These are phyloP conservation scores for Ensete glaucum DNA, from an alignment of 176 grass and related monocot genomes.

Conservation along the genomic window DNA sequence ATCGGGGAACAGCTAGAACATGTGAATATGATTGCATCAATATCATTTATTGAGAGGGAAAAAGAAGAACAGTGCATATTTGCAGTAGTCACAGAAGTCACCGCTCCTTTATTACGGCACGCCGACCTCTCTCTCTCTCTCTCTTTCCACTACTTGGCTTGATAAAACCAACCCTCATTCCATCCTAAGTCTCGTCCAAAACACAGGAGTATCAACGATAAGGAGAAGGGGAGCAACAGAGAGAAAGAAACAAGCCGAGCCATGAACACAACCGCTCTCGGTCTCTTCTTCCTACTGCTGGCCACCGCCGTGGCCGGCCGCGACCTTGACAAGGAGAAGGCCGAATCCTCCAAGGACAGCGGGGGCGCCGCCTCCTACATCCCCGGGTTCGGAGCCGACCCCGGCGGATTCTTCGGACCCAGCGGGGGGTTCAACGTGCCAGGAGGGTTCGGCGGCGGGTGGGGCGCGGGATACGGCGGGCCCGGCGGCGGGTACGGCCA, in stretches of 20 bases:
- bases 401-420: background rate
- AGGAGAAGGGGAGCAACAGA: no score
- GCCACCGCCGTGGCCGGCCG: background rate
- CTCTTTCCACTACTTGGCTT: no score
- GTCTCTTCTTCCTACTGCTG: background rate
- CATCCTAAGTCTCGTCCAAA: no score
- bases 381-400: background rate
- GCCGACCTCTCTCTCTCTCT: background rate
- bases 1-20: background rate
- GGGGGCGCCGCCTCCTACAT: background rate
- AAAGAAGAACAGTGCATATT: background rate
- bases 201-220: no score
- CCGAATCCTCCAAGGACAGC: background rate
- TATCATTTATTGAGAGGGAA: no score
- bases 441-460: conserved; percentile 1
- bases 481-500: background rate
- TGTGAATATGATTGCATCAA: no score
- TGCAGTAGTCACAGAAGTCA: background rate
- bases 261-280: conserved; percentile 1
- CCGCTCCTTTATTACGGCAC: background rate
- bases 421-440: conserved; percentile 9
- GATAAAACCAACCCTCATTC: no score
- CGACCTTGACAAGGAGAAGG: background rate
- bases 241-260: no score
- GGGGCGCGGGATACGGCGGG: background rate